Evolutionary conservation across 306 rosid genomes (phyloP), one percentile per base, ranked within the genome.

Genomic region (Medicago ruthenica): DNA sequence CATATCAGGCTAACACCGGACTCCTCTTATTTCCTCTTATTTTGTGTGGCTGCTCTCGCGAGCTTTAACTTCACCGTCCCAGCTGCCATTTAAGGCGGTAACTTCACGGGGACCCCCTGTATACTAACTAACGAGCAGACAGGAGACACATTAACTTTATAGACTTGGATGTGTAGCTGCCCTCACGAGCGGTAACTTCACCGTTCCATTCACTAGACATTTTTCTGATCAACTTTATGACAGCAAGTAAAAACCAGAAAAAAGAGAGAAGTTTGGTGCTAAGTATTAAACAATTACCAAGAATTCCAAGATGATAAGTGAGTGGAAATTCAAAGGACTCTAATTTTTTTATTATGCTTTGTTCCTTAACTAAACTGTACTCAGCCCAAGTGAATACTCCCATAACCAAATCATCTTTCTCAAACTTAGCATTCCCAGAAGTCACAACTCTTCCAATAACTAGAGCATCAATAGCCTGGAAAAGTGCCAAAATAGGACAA

Each of bases 371-470:
- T 0, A 86, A 31, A 40, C 85, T 84, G 71, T 93, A 93, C 21
- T 93, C 92, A 54, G 89, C 97, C 98, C 96, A 93, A 10, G 89
- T 60, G 59, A 91, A 75, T 1, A 86, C 13, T 31, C 97, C 97
- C 31, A 85, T 53, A 50, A 91, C 92, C 83, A 93, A 82, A 64
- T 91, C 97, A 41, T 83, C 93, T 73, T 88, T 84, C 74, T 82
- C 79, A 80, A 83, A 93, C 39, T 84, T 90, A 4, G 70, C 62
- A 81, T 76, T 86, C 22, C 77, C 90, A 24, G 92, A 91, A 54
- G 79, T 87, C 81, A 89, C 85, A 34, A 91, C 97, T 78, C 82
- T 87, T 2, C 80, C 97, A 64, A 85, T 81, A 50, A 79, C 91
- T 53, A 57, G 7, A 16, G 82, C 83, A 58, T 89, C 92, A n/a